Conservation (phyloP, 148 eudicot species). For the Persicaria maculosa region DNA sequence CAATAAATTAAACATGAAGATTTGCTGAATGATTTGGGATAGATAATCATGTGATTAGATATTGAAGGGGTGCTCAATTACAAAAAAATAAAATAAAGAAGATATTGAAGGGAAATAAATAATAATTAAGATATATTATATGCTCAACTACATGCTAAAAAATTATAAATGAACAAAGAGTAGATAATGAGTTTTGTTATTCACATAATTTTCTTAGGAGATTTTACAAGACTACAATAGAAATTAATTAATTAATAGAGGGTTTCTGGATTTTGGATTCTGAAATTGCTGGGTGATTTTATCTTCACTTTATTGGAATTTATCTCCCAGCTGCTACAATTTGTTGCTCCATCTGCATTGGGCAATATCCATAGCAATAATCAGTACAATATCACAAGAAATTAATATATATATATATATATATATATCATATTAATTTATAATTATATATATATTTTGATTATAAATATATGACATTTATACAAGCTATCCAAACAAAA, state of each 20-base stretch:
- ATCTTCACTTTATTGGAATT: background rate
- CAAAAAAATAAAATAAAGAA: too few relatives aligned
- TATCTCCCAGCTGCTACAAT: background rate
- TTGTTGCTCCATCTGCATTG: slow-evolving; percentile 14
- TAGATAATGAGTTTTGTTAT: background rate
- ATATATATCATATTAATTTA: too few relatives aligned
- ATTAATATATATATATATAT: too few relatives aligned
- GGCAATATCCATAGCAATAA: background rate
- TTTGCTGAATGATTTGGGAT: background rate
- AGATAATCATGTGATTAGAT: background rate
- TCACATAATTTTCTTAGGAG: slow-evolving; percentile 2
- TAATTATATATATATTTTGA: too few relatives aligned
- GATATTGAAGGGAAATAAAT: background rate
- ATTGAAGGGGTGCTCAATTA: background rate
- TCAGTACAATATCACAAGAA: background rate
- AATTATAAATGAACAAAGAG: background rate
- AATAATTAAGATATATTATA: background rate
- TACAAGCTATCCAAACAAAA: too few relatives aligned
- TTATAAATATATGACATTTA: too few relatives aligned
- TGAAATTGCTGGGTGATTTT: background rate
- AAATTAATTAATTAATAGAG: background rate
- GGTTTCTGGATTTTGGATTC: background rate
- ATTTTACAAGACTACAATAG: background rate
- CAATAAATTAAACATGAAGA: background rate
- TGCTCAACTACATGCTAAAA: background rate